Evolutionary conservation across 2,329 filamentous ascomycete genomes (phyloP).

Genomic region (Ascochyta fabae): DNA sequence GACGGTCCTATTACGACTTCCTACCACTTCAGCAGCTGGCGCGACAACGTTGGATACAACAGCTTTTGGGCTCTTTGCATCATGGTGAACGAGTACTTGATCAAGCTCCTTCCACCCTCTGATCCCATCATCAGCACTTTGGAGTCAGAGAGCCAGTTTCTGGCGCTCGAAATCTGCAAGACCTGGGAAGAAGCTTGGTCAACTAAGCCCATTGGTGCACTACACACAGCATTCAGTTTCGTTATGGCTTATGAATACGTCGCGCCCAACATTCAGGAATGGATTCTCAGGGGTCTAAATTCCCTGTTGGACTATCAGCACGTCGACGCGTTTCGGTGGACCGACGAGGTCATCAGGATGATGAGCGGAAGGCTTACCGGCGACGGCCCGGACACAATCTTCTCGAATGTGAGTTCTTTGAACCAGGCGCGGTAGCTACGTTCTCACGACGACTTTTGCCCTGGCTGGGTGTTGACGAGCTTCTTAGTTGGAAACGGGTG

Average conservation of each 20-base stretch:
- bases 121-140: constrained; percentile 29
- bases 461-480: constrained; percentile 22
- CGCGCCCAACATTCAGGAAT: constrained; percentile 29
- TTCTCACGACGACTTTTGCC: constrained; percentile 9
- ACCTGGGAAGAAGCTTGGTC: constrained; percentile 46
- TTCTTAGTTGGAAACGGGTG: constrained; percentile 6
- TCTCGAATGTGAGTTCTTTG: constrained; percentile 24
- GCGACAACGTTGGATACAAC: constrained; percentile 41
- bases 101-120: constrained; percentile 35
- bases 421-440: constrained; percentile 18
- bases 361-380: constrained; percentile 39
- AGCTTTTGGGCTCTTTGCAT: constrained; percentile 44
- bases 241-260: constrained; percentile 44
- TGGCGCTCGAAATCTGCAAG: constrained; percentile 43
- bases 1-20: constrained; percentile 28
- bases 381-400: constrained; percentile 31
- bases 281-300: constrained; percentile 39
- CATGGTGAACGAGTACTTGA: constrained; percentile 38
- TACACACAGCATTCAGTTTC: constrained; percentile 41
- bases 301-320: constrained; percentile 35
- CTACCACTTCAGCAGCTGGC: constrained; percentile 42
- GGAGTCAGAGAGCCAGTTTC: constrained; percentile 34
- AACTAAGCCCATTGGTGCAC: constrained; percentile 41
- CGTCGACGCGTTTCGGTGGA: constrained; percentile 40
- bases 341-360: constrained; percentile 30